Evolutionary conservation across 2,329 filamentous ascomycete species (phyloP), one percentile per base, ranked within the genome.

Genomic region (Cordyceps cateniannulata): DNA sequence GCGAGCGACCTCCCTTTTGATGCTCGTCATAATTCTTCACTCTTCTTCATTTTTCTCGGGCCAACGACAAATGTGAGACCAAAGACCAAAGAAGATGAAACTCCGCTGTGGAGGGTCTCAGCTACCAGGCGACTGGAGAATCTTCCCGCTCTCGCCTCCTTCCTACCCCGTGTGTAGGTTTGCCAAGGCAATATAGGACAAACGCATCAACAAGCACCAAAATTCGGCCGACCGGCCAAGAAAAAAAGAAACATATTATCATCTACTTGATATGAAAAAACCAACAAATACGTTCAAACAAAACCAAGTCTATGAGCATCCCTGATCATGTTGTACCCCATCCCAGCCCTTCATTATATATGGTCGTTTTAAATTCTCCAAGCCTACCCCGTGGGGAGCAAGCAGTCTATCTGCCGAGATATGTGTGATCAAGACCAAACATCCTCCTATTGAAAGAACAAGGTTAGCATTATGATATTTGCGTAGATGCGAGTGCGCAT

Each of bases 371-470:
- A 49, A 40, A 40, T 14, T 49, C 54, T 57, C 16, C 42, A n/a
- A 12, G 27, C n/a, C 20, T 29, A 24, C 29, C 44, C 32, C 48
- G 14, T 32, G 29, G 54, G 16, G 45, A 16, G 22, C 9, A 40
- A 57, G 29, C 29, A n/a, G 32, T 57, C 44, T 27, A 40, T 49
- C 12, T 27, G 20, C 40, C 45, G 22, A 40, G 25, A 25, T 24
- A 2, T 25, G n/a, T 52, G n/a, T 14, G 18, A 32, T 38, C 76
- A 88, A 72, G 85, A 89, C 86, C 86, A 89, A 56, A 89, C 86
- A 69, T 89, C 86, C 81, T 89, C 86, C 86, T 88, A 64, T 68
- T n/a, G 66, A 53, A 52, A 32, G n/a, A 18, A 8, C 29, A 29
- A 8, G 22, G 54, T 57, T 22, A 57, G 54, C 32, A n/a, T 12